Conservation (phyloP, 176 grass and related monocot species). For the Saccharum officinarum region DNA sequence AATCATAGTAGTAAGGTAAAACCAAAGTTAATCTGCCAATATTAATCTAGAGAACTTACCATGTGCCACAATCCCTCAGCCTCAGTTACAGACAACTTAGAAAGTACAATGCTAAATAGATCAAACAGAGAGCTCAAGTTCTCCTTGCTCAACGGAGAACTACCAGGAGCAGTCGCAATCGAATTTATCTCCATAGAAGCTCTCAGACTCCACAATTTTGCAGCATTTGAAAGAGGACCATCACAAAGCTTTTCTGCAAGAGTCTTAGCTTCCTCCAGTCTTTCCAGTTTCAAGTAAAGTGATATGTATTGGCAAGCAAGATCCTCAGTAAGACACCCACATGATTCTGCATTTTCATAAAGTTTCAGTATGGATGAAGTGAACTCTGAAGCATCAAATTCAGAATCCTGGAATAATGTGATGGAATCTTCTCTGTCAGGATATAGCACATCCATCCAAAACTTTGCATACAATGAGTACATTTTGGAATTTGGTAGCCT, state of each 20-base stretch:
- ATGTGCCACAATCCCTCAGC: slow-evolving; percentile 71
- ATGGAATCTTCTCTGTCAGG: slow-evolving; percentile 48
- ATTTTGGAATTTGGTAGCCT: slow-evolving; percentile 73
- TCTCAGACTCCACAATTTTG: slow-evolving; percentile 71
- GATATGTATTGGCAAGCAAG: slow-evolving; percentile 78
- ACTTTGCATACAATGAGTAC: slow-evolving; percentile 84
- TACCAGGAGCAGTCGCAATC: slow-evolving; percentile 37
- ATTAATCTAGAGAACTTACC: slow-evolving; percentile 46
- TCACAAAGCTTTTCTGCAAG: slow-evolving; percentile 71
- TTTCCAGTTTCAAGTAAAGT: slow-evolving; percentile 59
- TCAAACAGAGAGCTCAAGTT: slow-evolving; percentile 61
- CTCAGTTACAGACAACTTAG: slow-evolving; percentile 54
- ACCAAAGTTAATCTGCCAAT: background rate
- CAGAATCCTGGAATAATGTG: slow-evolving; percentile 38
- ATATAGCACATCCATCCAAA: slow-evolving; percentile 64
- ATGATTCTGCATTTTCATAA: slow-evolving; percentile 69
- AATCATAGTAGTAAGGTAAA: slow-evolving; percentile 7
- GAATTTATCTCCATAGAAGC: slow-evolving; percentile 73
- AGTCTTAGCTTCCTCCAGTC: slow-evolving; percentile 71
- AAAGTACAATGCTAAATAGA: slow-evolving; percentile 58
- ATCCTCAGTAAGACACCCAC: slow-evolving; percentile 58
- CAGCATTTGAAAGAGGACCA: slow-evolving; percentile 58
- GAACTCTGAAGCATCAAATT: slow-evolving; percentile 54
- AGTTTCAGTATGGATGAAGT: slow-evolving; percentile 58
- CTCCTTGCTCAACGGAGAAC: slow-evolving; percentile 49